Evolutionary conservation across 176 grass and related monocot species (phyloP), one percentile per base, ranked within the genome.

Genomic region (Triticum dicoccoides): DNA sequence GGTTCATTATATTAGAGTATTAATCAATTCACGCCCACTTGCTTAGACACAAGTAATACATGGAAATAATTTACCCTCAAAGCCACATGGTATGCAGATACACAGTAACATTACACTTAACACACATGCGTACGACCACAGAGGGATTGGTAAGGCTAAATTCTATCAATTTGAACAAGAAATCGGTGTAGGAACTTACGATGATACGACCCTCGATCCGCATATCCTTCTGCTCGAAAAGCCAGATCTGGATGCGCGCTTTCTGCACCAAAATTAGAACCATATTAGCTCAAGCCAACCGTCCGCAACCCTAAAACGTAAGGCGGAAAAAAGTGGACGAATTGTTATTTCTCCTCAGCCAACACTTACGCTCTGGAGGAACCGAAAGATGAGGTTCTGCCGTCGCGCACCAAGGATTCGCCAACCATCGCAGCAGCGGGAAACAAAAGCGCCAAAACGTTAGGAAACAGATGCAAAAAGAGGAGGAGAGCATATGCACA

Each of bases 311-410:
- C 29, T 35, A 63, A 63, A 59, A 47, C 61, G 45, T 17, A 39
- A 39, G 68, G 62, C 17, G 8, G 42, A 77, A 45, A 80, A 1
- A 65, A 59, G 25, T 11, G 38, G 8, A 62, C 11, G 1, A 81
- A 4, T 10, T 47, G 42, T 51, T 32, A 38, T 80, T 21, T 29
- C 8, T 63, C 29, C 9, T 3, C 21, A 49, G 30, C 11, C 85
- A 88, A 52, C 87, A 92, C 97, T 98, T 96, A 98, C 97, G 74
- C 94, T 96, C 86, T 98, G 92, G 34, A 98, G 97, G 86, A 98
- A 96, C 44, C 97, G 86, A 72, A 98, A 98, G 76, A 96, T 98
- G 74, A 96, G 93, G 76, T 96, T 98, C 94, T 98, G 78, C 89
- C 52, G 71, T 84, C 44, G n/a, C 78, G 13, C 56, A 82, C 37